Evolutionary conservation across 2,329 filamentous ascomycete genomes (phyloP).

Genomic region (Colletotrichum cereale): DNA sequence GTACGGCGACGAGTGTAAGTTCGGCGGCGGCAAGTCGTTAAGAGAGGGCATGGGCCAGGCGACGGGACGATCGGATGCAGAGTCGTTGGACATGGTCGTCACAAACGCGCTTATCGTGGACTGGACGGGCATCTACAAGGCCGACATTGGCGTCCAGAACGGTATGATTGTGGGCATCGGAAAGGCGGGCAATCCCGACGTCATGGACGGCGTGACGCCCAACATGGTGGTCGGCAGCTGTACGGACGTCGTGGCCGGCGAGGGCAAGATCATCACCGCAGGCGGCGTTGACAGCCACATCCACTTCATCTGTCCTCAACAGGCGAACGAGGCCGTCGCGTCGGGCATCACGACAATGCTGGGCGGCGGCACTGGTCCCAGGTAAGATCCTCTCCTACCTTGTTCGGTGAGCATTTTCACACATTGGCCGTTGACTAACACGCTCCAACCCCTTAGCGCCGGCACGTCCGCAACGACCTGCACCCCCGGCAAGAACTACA

Average conservation of each 20-base stretch:
- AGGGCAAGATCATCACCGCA: slow-evolving; percentile 90
- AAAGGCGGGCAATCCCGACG: slow-evolving; percentile 96
- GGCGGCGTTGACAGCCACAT: slow-evolving; percentile 93
- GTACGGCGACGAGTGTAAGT: slow-evolving; percentile 95
- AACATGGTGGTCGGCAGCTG: slow-evolving; percentile 87
- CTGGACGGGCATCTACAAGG: slow-evolving; percentile 94
- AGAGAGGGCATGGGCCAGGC: slow-evolving; percentile 97
- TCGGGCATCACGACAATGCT: slow-evolving; percentile 92
- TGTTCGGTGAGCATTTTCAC: background rate
- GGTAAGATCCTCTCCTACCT: slow-evolving; percentile 57
- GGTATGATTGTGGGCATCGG: slow-evolving; percentile 90
- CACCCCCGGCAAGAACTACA: slow-evolving; percentile 86
- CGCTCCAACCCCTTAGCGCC: slow-evolving; percentile 64
- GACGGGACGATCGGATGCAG: slow-evolving; percentile 77
- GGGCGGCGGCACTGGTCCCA: slow-evolving; percentile 93
- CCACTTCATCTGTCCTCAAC: slow-evolving; percentile 95
- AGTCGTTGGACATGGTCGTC: slow-evolving; percentile 86
- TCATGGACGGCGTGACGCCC: slow-evolving; percentile 88
- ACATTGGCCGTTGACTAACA: slow-evolving; percentile 42
- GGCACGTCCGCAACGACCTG: slow-evolving; percentile 94
- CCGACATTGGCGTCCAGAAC: slow-evolving; percentile 92
- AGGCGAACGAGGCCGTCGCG: slow-evolving; percentile 84
- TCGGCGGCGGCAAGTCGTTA: slow-evolving; percentile 93
- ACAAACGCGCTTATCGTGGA: slow-evolving; percentile 92
- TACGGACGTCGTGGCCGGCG: slow-evolving; percentile 92